Conservation (phyloP, 345 rosid species). For the Ceriops zippeliana region DNA sequence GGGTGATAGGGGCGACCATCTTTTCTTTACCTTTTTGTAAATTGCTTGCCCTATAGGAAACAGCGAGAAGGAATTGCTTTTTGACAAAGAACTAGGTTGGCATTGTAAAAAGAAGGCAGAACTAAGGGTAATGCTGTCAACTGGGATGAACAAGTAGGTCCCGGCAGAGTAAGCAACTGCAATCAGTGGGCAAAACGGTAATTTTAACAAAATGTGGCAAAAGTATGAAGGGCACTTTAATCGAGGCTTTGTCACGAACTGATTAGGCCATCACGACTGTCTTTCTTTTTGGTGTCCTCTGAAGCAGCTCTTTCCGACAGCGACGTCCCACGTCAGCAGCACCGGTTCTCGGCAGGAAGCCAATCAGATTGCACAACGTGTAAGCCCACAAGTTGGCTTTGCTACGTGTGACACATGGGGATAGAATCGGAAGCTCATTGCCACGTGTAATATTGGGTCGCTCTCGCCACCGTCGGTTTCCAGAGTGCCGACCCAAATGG, state of each 20-base stretch:
- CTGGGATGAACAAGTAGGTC: not conserved
- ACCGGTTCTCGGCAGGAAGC: conserved; percentile 18
- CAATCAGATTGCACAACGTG: conserved; percentile 23
- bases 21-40: conserved; percentile 7
- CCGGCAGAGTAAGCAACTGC: not conserved
- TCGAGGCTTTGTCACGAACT: conserved; percentile 31
- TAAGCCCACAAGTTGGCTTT: not conserved
- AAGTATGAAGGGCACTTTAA: conserved; percentile 22
- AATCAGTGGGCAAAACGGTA: conserved; percentile 33
- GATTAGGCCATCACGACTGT: conserved; percentile 47
- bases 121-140: conserved; percentile 17
- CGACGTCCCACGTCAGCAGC: conserved; percentile 43
- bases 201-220: conserved; percentile 21
- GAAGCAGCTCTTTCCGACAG: conserved; percentile 16
- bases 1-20: conserved; percentile 19
- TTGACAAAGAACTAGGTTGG: not conserved
- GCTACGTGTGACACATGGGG: conserved; percentile 21
- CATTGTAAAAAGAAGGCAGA: not conserved
- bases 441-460: conserved; percentile 28
- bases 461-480: not conserved
- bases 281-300: conserved; percentile 23
- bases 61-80: conserved; percentile 10
- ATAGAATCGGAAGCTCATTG: conserved; percentile 8
- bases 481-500: not conserved
- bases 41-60: conserved; percentile 15